Base-by-base conservation (phyloP, 2,329 filamentous ascomycete species). In the Myotisia sp. region DNA sequence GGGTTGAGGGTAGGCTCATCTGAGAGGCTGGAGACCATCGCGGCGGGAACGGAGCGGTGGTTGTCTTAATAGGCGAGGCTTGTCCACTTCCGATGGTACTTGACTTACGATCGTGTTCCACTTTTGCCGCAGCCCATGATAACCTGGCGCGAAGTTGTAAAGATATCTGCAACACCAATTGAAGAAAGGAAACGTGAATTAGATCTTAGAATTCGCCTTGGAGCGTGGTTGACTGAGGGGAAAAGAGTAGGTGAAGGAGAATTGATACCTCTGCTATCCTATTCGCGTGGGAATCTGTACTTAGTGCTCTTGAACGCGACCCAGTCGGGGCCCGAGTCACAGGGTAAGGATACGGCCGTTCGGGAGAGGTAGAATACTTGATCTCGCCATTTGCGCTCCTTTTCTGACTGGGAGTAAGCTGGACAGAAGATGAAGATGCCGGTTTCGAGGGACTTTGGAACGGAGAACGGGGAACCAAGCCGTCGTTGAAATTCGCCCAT, bases 111-210 rank as follows among this genome's bases (percentile, higher is more conserved):
- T 83, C 84, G 51, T 92, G 76, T 52, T 84, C 83, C 26, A 94
- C 80, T 57, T 93, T 94, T 52, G 92, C 71, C 71, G 92, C 90
- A 43, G 87, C 87, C 56, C 94, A 94, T 5, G 84, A 83, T 18
- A 95, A 68, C 47, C 84, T 79, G 33, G 84, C 77, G 51, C 78
- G 79, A 34, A 95, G 68, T 51, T 87, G 80, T 36, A 76, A 72
- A 26, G 82, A 84, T 35, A 83, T 62, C 79, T 85, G 53, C 29
- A 47, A 41, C 31, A 39, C 26, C 42, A 14, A 34, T 19, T 42
- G 53, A 34, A 52, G 46, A 37, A 46, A 26, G 29, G 35, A 28
- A 26, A 24, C 20, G 20, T 16, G 10, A 18, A 34, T 49, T 38
- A 46, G 42, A 22, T 45, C 30, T 19, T 12, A 45, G n/a, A n/a